Evolutionary conservation across 208 protist genomes (phyloP), one percentile per base, ranked within the genome.

Genomic region (Porcisia deanei): DNA sequence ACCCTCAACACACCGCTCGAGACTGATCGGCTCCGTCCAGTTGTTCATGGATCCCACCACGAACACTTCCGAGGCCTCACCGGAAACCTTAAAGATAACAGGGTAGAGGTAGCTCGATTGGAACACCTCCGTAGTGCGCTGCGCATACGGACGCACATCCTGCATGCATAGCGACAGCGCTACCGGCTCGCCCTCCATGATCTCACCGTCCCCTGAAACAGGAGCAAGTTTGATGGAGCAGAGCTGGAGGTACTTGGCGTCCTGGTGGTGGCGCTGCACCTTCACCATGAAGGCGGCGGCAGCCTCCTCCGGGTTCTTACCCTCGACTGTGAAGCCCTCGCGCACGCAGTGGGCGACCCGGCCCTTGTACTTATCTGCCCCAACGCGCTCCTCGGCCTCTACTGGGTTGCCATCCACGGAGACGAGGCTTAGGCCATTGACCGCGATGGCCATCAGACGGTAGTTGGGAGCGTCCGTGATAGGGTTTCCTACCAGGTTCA

Each of bases 401-500:
- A 98, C 89, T 45, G 90, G 84, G 82, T 92, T 94, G 55, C 92
- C 92, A 64, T 98, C 93, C 67, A 98, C 93, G 37, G 91, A 95
- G 53, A 96, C 85, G 55, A 98, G 85, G 69, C 91, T 85, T 37
- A 77, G 72, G 58, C 85, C 84, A 77, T 92, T 94, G 73, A 97
- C 85, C 6, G 95, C 91, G 77, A 98, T 97, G 14, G 95, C 95
- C 93, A 98, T 97, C 58, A 85, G 91, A 74, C 93, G 89, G 90
- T 97, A 98, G 25, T 91, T 94, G 4, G 85, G 86, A 39, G 90
- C 84, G 43, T 94, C 91, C 37, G 91, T 91, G 69, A 98, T 84
- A 8, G 95, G 95, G 85, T 98, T 98, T 41, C 93, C 93, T 37
- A 97, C 89, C 45, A 98, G 86, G 83, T 98, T 97, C 45, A 98